These are phyloP conservation scores for Aspergillus ostianus DNA, from an alignment of 495 filamentous ascomycete genomes.

Conservation along the genomic window DNA sequence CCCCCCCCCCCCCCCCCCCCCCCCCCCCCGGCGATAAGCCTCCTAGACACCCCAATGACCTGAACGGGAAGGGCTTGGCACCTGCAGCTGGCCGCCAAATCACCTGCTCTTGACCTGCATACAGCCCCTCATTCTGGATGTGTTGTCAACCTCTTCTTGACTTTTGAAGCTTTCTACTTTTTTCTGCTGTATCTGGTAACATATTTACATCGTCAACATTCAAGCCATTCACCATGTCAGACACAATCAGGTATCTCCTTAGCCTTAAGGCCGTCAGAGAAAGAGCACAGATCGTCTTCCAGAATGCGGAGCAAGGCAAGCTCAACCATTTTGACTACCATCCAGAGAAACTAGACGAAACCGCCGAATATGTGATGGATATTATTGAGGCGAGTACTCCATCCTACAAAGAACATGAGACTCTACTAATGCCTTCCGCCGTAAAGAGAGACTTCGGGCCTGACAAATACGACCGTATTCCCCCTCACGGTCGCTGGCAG, in stretches of 20 bases:
- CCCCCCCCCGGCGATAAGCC: conserved; percentile 1
- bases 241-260: conserved; percentile 33
- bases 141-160: background rate
- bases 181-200: background rate
- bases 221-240: conserved; percentile 12
- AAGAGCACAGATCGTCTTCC: conserved; percentile 30
- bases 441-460: conserved; percentile 54
- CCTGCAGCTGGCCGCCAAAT: too few species aligned
- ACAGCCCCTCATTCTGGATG: background rate
- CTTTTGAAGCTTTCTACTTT: background rate
- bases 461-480: conserved; percentile 48
- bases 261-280: conserved; percentile 39
- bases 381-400: conserved; percentile 30
- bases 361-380: conserved; percentile 31
- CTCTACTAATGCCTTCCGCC: background rate
- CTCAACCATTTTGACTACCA: conserved; percentile 38
- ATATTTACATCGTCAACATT: background rate
- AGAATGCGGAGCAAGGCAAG: conserved; percentile 28
- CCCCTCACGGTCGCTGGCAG: conserved; percentile 84
- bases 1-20: too few species aligned
- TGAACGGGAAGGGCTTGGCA: too few species aligned
- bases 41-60: background rate
- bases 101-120: background rate
- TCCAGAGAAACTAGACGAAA: conserved; percentile 23
- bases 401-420: background rate